Percentiles rank a stretch among this genome's conserved stretches.
phyloP scores from a whole-genome alignment of 257 asterid genomes.

The Solanum medicagineum region DNA sequence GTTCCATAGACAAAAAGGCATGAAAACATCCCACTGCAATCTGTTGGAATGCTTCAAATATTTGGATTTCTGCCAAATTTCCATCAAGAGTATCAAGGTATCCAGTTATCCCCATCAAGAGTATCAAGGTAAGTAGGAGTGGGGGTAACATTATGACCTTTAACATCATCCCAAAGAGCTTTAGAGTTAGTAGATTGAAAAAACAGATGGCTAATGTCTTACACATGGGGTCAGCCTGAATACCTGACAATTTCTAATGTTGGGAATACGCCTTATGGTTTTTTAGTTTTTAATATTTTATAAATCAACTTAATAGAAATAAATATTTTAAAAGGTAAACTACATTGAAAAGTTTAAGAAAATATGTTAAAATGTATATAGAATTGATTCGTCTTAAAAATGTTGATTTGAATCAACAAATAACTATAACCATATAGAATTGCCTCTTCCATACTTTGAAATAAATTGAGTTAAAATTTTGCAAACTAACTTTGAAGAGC shows the following conservation, averaged over 20 bases:
- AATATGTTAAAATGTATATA: background rate
- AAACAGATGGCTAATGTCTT: too few relatives aligned
- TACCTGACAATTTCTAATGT: background rate
- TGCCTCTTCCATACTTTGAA: background rate
- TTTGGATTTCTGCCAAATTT: too few relatives aligned
- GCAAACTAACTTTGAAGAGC: background rate
- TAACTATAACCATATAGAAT: background rate
- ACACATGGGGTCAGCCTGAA: too few relatives aligned
- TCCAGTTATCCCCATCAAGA: too few relatives aligned
- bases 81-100: too few relatives aligned
- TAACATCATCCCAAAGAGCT: too few relatives aligned
- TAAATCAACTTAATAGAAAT: background rate
- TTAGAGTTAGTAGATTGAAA: too few relatives aligned
- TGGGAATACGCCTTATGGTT: background rate
- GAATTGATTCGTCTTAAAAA: background rate
- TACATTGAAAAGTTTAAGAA: background rate
- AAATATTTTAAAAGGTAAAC: background rate
- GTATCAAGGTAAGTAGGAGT: too few relatives aligned
- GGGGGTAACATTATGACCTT: too few relatives aligned
- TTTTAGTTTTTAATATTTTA: background rate
- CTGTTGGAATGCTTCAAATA: too few relatives aligned
- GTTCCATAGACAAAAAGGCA: too few relatives aligned
- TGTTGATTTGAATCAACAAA: background rate
- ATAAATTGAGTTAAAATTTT: background rate
- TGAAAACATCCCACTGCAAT: too few relatives aligned